Conservation (phyloP, 2,329 filamentous ascomycete genomes). For the Cercospora zeina region DNA sequence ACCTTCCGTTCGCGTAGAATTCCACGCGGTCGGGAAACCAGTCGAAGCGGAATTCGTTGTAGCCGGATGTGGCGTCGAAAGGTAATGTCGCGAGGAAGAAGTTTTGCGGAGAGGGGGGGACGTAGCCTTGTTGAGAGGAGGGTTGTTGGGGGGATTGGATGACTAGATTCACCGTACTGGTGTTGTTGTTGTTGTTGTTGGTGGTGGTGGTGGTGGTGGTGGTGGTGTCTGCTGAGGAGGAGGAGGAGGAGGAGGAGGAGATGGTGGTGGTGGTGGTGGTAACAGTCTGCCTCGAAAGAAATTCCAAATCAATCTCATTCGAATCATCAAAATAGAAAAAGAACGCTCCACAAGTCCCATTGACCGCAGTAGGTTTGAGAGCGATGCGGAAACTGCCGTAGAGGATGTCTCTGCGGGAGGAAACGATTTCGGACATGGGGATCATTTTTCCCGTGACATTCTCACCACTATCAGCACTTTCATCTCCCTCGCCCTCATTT, state of each 20-base stretch:
- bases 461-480: background rate
- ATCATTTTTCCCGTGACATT: constrained; percentile 45
- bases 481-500: background rate
- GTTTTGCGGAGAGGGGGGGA: constrained; percentile 51
- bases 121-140: constrained; percentile 61
- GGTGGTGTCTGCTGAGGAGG: constrained; percentile 38
- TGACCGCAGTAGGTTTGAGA: constrained; percentile 62
- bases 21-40: constrained; percentile 63
- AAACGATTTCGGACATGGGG: constrained; percentile 64
- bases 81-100: constrained; percentile 61
- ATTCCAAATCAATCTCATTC: constrained; percentile 79
- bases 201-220: too few species aligned
- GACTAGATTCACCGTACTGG: constrained; percentile 69
- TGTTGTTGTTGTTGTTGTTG: constrained; percentile 50
- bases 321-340: constrained; percentile 83
- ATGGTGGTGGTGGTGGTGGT: too few species aligned
- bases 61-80: constrained; percentile 65
- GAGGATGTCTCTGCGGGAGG: constrained; percentile 61
- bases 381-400: constrained; percentile 69
- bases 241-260: background rate
- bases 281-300: constrained; percentile 56
- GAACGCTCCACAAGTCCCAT: constrained; percentile 74
- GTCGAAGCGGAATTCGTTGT: constrained; percentile 80
- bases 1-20: constrained; percentile 67
- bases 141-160: constrained; percentile 66